Evolutionary conservation across 78 protist genomes (phyloP), one percentile per base, ranked within the genome.

Genomic region (Isochrysis galbana): DNA sequence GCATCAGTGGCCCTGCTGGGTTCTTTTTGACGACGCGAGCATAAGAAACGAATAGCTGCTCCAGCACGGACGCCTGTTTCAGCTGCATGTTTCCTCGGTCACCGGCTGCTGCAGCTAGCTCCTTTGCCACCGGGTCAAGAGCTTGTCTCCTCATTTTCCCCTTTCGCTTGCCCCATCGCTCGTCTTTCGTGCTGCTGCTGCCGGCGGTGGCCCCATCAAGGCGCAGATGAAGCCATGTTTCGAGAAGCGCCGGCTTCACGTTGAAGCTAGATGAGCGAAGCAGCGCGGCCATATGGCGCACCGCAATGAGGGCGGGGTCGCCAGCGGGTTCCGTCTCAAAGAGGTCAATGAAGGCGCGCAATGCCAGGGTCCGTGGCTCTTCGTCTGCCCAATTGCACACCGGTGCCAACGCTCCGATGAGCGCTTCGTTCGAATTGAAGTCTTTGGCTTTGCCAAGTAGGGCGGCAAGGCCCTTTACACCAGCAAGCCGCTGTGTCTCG

Each of bases 21-120:
- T 46, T 3, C n/a, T 2, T 3, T 46, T 77, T 77, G 84, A 77
- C 29, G 47, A 77, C 84, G 84, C 84, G 84, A 41, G 84, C 84
- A 46, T 77, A 77, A 25, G 84, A 1, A n/a, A 77, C 84, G 84
- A 77, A 77, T 41, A 77, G 17, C 29, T 77, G 84, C 84, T 77
- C 84, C 47, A 77, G 84, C 34, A 77, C 74, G 4, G 74, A 23
- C 74, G 74, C 74, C 74, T 3, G 14, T 32, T 61, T 61, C 36
- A 61, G n/a, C 36, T 32, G 7, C 36, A 21, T 32, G 74, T 61
- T 32, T 23, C 84, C 84, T 1, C 84, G 84, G 34, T 77, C 84
- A 46, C 84, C 84, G 48, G 44, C 45, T 23, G 84, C 84, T 7
- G 21, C n/a, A 17, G 84, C 84, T 1, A 77, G 84, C 84, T 77